Evolutionary conservation across 1,139 yeast species (phyloP).

Genomic region (Wickerhamomyces sp.): DNA sequence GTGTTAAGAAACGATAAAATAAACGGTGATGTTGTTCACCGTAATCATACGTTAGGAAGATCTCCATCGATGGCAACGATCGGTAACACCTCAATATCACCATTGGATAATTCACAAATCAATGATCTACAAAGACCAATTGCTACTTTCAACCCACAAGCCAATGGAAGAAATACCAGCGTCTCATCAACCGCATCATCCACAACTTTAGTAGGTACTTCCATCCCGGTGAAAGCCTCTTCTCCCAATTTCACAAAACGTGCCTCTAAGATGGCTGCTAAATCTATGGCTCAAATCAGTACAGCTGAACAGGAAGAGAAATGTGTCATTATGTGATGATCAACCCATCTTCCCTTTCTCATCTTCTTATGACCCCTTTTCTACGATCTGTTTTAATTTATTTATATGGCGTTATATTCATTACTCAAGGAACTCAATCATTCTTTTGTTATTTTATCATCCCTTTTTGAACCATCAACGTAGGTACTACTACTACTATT

Average conservation of each 20-base stretch:
- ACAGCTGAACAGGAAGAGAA: conserved; percentile 1
- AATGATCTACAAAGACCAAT: neutral
- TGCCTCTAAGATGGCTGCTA: neutral
- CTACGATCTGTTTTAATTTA: no score
- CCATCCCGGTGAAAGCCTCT: neutral
- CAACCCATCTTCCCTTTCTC: no score
- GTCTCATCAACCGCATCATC: conserved; percentile 1
- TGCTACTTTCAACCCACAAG: no score
- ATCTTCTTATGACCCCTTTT: no score
- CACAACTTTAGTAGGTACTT: neutral
- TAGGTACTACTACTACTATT: no score
- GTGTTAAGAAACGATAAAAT: conserved; percentile 27
- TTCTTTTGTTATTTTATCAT: no score
- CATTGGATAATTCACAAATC: neutral
- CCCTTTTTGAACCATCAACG: no score
- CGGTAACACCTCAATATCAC: neutral
- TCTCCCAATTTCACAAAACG: neutral
- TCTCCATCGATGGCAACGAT: neutral
- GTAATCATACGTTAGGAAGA: conserved; percentile 1
- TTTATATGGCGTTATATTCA: no score
- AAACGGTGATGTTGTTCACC: conserved; percentile 12
- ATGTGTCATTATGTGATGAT: conserved; percentile 1
- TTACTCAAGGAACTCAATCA: no score
- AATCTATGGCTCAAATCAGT: neutral
- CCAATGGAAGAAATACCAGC: neutral